Evolutionary conservation across 2,329 filamentous ascomycete species (phyloP), one percentile per base, ranked within the genome.

Genomic region (Diplodia scrobiculata): DNA sequence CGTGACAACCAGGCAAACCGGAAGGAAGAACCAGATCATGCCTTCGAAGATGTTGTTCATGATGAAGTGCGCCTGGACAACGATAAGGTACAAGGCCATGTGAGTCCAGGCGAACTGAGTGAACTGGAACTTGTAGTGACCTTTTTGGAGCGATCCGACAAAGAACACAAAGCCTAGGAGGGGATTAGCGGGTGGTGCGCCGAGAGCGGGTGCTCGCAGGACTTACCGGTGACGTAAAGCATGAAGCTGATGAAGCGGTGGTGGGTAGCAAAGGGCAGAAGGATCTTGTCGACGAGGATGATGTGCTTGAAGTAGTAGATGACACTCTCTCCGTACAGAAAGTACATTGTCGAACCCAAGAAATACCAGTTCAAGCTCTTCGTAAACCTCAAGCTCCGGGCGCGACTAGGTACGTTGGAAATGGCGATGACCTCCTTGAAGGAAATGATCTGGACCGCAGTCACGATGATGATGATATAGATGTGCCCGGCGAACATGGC

Each of bases 271-370:
- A 99, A 88, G 9, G 95, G 95, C 67, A 97, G 83, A 68, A 99
- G 83, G 53, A 98, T 91, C 78, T 90, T 91, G 80, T 99, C 95
- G 53, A 99, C 93, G 67, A 99, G 82, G 51, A 99, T 88, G 71
- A 99, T 94, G 77, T 99, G 95, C 84, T 99, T 99, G 82, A 99
- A 99, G 81, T 99, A 99, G 82, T 99, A 99, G 74, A 99, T 97
- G 75, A 99, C 94, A 73, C 92, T 97, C 81, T 99, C 95, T 75
- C 95, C 95, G 76, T 99, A 99, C 60, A 99, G 84, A 73, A 97
- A 99, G 83, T 99, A 99, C 94, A 99, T 98, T 71, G 94, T 97
- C 29, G 91, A 92, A n/a, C 92, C 95, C 64, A 99, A 85, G 83
- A 96, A 99, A 79, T 99, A 99, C 95, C 95, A 99, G 80, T 98